A percentile compares a stretch with the other conserved stretches of the same genome.
phyloP scores from a whole-genome alignment of 495 filamentous ascomycete genomes.

The Hyaloscypha finlandica region DNA sequence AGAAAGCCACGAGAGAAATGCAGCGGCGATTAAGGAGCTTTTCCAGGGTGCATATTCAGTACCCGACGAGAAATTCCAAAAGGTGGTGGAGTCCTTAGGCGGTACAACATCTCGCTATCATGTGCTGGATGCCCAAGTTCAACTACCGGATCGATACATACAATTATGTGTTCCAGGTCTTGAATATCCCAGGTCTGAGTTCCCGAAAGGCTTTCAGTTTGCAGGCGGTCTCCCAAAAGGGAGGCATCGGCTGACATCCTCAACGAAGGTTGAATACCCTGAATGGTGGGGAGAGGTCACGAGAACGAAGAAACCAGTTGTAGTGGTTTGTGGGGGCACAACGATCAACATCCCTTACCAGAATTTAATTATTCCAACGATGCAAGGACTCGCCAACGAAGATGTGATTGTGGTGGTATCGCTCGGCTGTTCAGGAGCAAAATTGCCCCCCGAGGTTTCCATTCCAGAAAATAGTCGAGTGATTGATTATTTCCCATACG shows the following conservation, averaged over 20 bases:
- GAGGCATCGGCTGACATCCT: not conserved
- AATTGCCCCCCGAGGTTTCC: slow-evolving; percentile 12
- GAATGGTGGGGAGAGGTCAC: slow-evolving; percentile 34
- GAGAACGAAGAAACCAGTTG: slow-evolving; percentile 29
- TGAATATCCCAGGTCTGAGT: slow-evolving; percentile 33
- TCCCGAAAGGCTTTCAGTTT: not conserved
- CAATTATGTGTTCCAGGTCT: slow-evolving; percentile 41
- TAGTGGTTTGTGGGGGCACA: slow-evolving; percentile 37
- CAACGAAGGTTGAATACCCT: slow-evolving; percentile 23
- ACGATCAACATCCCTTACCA: slow-evolving; percentile 23
- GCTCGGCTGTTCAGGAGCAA: slow-evolving; percentile 31
- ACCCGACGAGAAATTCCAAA: not conserved
- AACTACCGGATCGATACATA: slow-evolving; percentile 29
- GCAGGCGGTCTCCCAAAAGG: too few relatives aligned
- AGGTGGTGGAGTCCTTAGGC: slow-evolving; percentile 5
- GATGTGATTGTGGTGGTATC: slow-evolving; percentile 34
- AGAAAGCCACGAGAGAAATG: slow-evolving; percentile 16
- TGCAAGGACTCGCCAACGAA: slow-evolving; percentile 25
- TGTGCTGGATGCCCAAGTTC: slow-evolving; percentile 33
- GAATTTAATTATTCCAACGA: slow-evolving; percentile 33
- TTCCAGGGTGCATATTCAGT: slow-evolving; percentile 7
- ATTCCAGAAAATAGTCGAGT: slow-evolving; percentile 32
- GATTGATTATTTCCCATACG: slow-evolving; percentile 40
- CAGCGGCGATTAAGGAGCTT: slow-evolving; percentile 8
- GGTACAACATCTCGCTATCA: not conserved